Percentiles rank a stretch among this genome's conserved stretches.
phyloP scores from a whole-genome alignment of 345 rosid species.

The Xanthoceras sorbifolium region DNA sequence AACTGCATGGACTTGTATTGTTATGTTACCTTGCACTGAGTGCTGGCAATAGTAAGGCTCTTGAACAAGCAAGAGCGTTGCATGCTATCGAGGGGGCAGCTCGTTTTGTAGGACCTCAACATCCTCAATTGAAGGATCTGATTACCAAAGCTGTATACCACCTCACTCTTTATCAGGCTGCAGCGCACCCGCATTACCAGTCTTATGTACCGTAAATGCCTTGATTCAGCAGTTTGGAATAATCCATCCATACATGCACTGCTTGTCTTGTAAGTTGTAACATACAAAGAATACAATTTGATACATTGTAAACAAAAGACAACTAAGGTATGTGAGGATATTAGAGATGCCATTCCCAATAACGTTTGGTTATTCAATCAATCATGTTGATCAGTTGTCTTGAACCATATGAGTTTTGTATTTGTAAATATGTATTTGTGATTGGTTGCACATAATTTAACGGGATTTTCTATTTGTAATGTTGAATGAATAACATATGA shows the following conservation, averaged over 20 bases:
- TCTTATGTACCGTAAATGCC: conserved; percentile 20
- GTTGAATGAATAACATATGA: not conserved
- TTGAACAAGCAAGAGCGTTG: conserved; percentile 57
- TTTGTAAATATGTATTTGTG: not conserved
- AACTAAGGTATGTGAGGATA: conserved; percentile 10
- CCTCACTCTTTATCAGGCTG: conserved; percentile 53
- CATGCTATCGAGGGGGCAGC: conserved; percentile 47
- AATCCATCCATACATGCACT: not conserved
- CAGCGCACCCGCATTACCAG: conserved; percentile 41
- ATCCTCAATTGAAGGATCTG: conserved; percentile 53
- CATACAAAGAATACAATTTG: not conserved
- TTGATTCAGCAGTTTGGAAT: not conserved
- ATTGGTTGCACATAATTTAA: conserved; percentile 9
- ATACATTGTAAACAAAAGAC: conserved; percentile 3
- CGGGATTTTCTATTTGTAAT: conserved; percentile 1
- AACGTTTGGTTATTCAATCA: not conserved
- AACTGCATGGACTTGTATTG: conserved; percentile 38
- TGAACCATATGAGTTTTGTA: not conserved
- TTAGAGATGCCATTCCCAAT: not conserved
- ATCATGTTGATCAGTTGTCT: conserved; percentile 3
- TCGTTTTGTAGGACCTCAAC: conserved; percentile 45
- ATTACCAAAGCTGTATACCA: conserved; percentile 45
- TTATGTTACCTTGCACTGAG: conserved; percentile 55
- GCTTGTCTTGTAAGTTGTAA: conserved; percentile 4
- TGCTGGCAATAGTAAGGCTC: conserved; percentile 59